These are phyloP conservation scores for Neonectria sp. DNA, from an alignment of 2,329 filamentous ascomycete genomes.

Conservation along the genomic window DNA sequence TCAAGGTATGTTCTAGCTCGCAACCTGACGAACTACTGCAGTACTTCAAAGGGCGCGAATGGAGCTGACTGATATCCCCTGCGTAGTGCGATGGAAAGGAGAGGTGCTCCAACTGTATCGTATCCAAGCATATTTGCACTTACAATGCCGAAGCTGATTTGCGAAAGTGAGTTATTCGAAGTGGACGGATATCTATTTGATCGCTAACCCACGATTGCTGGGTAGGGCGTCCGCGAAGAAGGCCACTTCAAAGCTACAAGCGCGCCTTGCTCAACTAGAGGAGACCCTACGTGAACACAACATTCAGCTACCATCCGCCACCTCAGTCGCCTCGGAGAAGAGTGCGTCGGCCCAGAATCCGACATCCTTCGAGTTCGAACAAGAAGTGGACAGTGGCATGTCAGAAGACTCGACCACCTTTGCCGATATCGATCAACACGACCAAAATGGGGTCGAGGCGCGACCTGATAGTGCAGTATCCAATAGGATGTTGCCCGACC, in stretches of 20 bases:
- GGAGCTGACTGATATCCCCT: too few relatives aligned
- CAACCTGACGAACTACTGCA: background rate
- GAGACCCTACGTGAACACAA: background rate
- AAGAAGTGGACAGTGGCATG: background rate
- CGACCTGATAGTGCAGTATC: background rate
- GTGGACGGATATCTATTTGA: background rate
- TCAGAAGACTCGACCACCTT: background rate
- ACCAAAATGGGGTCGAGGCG: background rate
- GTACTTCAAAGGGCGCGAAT: too few relatives aligned
- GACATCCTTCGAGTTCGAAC: background rate
- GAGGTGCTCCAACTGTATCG: slow-evolving; percentile 23
- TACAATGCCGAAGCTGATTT: slow-evolving; percentile 27
- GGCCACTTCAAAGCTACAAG: background rate
- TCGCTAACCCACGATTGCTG: background rate
- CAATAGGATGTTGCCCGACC: background rate
- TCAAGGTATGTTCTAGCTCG: slow-evolving; percentile 15
- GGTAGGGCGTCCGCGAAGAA: background rate
- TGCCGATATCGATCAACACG: background rate
- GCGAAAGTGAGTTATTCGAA: slow-evolving; percentile 6
- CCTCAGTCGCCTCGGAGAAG: background rate
- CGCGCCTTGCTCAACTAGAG: background rate
- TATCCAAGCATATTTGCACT: slow-evolving; percentile 10
- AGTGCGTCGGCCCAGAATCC: background rate
- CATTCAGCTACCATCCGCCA: background rate
- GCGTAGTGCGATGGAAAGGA: slow-evolving; percentile 7